phyloP scores from a whole-genome alignment of 257 asterid genomes.

The Primulina tabacum region DNA sequence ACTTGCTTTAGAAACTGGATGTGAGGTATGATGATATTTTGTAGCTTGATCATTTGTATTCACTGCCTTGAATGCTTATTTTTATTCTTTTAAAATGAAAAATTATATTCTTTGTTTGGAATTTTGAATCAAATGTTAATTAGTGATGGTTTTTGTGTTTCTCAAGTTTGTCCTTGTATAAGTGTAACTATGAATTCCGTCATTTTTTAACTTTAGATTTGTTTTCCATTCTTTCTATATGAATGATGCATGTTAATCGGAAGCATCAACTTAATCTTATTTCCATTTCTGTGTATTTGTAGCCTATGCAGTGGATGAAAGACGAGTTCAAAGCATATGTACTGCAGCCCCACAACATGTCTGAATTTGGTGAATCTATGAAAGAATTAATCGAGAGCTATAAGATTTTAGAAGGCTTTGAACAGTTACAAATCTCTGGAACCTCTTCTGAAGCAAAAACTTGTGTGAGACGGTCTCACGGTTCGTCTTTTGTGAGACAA shows the following conservation, averaged over 20 bases:
- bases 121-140: not conserved
- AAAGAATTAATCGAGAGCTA: conserved; percentile 67
- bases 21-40: conserved; percentile 53
- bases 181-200: not conserved
- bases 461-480: no score
- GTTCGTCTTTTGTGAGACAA: no score
- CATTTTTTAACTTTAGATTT: no score
- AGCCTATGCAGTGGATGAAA: conserved; percentile 74
- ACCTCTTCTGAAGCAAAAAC: conserved; percentile 50
- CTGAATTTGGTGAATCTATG: conserved; percentile 49
- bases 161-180: not conserved
- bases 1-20: conserved; percentile 83
- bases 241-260: not conserved
- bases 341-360: conserved; percentile 49
- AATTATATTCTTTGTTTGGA: no score
- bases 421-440: conserved; percentile 53
- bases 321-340: conserved; percentile 71
- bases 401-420: conserved; percentile 50
- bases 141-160: not conserved
- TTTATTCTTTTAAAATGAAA: not conserved
- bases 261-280: not conserved
- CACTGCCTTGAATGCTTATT: not conserved
- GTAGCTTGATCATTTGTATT: not conserved
- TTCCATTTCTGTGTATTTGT: conserved; percentile 16
- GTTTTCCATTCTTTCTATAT: not conserved